Percentiles rank a stretch among this genome's conserved stretches.
phyloP scores from a whole-genome alignment of 345 rosid species.

The Lumnitzera littorea region DNA sequence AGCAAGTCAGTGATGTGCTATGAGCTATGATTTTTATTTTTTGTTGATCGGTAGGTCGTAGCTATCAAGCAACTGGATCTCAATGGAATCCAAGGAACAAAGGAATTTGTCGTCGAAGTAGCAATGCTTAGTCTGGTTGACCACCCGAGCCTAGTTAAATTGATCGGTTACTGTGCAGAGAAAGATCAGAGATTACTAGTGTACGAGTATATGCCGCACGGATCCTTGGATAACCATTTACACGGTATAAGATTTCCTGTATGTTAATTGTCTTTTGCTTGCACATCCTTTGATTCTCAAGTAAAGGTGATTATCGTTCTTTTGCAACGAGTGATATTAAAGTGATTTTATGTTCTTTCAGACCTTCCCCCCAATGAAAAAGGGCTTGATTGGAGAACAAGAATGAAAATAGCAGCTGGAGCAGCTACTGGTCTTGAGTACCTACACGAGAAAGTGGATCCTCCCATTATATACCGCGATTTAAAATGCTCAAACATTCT shows the following conservation, averaged over 20 bases:
- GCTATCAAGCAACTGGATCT: slow-evolving; percentile 92
- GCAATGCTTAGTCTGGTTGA: slow-evolving; percentile 65
- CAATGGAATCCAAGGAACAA: slow-evolving; percentile 72
- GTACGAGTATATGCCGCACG: slow-evolving; percentile 81
- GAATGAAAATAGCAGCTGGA: slow-evolving; percentile 91
- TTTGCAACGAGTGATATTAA: too few relatives aligned
- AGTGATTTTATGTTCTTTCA: slow-evolving; percentile 10
- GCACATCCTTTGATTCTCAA: not conserved
- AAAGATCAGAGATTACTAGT: slow-evolving; percentile 82
- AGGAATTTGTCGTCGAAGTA: slow-evolving; percentile 86
- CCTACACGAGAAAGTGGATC: slow-evolving; percentile 63
- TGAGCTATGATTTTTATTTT: not conserved
- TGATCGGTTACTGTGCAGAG: slow-evolving; percentile 86
- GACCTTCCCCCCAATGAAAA: slow-evolving; percentile 40
- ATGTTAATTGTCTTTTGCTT: slow-evolving; percentile 2
- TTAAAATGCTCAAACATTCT: slow-evolving; percentile 83
- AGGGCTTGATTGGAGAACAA: slow-evolving; percentile 70
- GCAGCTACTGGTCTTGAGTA: slow-evolving; percentile 84
- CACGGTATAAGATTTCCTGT: slow-evolving; percentile 40
- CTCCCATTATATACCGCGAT: slow-evolving; percentile 88
- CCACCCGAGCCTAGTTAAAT: slow-evolving; percentile 79
- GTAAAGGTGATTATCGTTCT: not conserved
- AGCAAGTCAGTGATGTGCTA: not conserved
- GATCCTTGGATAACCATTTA: slow-evolving; percentile 76
- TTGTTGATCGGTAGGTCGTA: slow-evolving; percentile 38